Conservation (phyloP, 2,329 filamentous ascomycete genomes). For the Ophiocordyceps polyrhachis-furcata region DNA sequence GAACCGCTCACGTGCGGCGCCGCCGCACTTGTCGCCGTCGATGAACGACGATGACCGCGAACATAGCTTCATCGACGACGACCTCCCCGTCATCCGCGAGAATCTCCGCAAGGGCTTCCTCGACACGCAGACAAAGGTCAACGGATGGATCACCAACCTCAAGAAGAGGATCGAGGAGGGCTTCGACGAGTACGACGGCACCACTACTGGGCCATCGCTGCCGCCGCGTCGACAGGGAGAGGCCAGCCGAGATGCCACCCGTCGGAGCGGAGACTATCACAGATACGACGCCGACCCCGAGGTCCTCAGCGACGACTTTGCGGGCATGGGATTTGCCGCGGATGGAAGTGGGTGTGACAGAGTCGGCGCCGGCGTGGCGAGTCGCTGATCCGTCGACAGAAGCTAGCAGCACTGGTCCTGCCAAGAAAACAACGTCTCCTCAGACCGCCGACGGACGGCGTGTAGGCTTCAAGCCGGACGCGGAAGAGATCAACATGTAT, state of each 20-base stretch:
- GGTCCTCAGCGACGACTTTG: slow-evolving; percentile 79
- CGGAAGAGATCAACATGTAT: slow-evolving; percentile 69
- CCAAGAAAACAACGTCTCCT: slow-evolving; percentile 14
- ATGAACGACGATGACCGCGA: slow-evolving; percentile 44
- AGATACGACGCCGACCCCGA: slow-evolving; percentile 90
- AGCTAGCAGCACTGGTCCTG: slow-evolving; percentile 6
- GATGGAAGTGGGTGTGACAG: slow-evolving; percentile 39
- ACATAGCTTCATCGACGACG: slow-evolving; percentile 88
- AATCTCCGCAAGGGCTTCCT: slow-evolving; percentile 88
- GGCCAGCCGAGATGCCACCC: slow-evolving; percentile 37
- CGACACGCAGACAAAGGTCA: slow-evolving; percentile 85
- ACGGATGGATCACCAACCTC: slow-evolving; percentile 76
- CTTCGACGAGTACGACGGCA: slow-evolving; percentile 48
- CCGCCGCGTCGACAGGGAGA: slow-evolving; percentile 37
- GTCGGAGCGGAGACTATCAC: slow-evolving; percentile 71
- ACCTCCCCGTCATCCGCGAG: slow-evolving; percentile 80
- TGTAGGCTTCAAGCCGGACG: slow-evolving; percentile 39
- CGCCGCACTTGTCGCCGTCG: slow-evolving; percentile 21
- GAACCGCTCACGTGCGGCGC: slow-evolving; percentile 21
- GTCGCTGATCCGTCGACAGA: slow-evolving; percentile 9
- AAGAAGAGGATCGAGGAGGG: slow-evolving; percentile 91
- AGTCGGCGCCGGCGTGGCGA: background rate
- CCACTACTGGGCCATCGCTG: slow-evolving; percentile 11
- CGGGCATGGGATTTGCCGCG: slow-evolving; percentile 42
- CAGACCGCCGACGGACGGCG: slow-evolving; percentile 30